Base-by-base conservation (phyloP, 495 filamentous ascomycete genomes). In the Hypoxylon intermedium region DNA sequence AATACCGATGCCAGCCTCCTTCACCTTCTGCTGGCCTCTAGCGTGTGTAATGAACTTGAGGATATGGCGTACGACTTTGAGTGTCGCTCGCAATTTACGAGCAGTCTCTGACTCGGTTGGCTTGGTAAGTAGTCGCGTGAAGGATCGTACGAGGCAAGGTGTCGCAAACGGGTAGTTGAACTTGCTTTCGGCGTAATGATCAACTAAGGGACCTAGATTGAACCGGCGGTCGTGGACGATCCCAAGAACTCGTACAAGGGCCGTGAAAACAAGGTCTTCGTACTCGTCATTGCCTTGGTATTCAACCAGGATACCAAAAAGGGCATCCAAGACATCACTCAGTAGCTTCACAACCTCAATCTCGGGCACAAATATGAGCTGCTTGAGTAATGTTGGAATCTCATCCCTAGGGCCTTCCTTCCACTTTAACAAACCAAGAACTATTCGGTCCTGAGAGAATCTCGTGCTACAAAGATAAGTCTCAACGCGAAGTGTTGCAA, bases 311-410 rank as follows among this genome's bases (percentile, higher is more conserved):
- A 98, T 92, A 6, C 90, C 87, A 67, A 99, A 99, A 9, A 98
- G 82, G 6, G 92, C 86, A 70, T 97, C 91, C 63, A 99, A 88
- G 11, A 99, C 93, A 67, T 96, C 89, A 56, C 83, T 85, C 6
- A 97, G 77, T 45, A 96, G 82, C 74, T 97, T 99, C 54, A 98
- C 94, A 20, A 98, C 90, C 74, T 99, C 94, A 45, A 97, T 96
- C 70, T 99, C 94, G 0, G 94, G 88, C 7, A 99, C 94, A 66
- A 98, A 99, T 6, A 89, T 85, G 31, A 98, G 81, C 56, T 90
- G 85, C 70, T 90, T 88, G 26, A 99, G 74, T 5, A 96, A 79
- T 15, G 85, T 80, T 1, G 89, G 75, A 0, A 94, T 79, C 18
- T 93, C 85, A 33, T 83, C 83, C 33, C 84, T 79, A 1, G 86